Conservation (phyloP, 2,329 filamentous ascomycete genomes). For the Ascochyta rabiei region DNA sequence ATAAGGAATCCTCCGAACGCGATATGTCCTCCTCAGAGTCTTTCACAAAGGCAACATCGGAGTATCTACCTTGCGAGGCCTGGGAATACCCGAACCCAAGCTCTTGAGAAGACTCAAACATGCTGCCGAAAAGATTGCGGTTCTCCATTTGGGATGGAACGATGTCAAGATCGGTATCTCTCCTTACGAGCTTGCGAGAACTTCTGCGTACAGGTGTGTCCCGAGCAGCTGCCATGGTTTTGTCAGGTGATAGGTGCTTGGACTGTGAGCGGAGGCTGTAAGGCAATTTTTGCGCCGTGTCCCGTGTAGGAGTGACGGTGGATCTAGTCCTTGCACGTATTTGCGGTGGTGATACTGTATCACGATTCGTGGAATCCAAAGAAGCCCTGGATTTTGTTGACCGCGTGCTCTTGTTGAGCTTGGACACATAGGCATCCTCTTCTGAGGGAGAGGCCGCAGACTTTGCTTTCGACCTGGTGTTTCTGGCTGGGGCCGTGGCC, state of each 20-base stretch:
- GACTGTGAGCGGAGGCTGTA: slow-evolving; percentile 40
- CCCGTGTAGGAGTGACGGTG: slow-evolving; percentile 26
- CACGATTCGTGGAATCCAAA: slow-evolving; percentile 20
- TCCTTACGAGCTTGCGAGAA: slow-evolving; percentile 22
- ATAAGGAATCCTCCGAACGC: slow-evolving; percentile 37
- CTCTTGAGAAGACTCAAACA: slow-evolving; percentile 34
- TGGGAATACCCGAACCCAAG: slow-evolving; percentile 24
- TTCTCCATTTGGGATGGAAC: slow-evolving; percentile 13
- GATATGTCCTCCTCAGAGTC: slow-evolving; percentile 41
- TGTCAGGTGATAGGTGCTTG: slow-evolving; percentile 29
- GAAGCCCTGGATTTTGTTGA: slow-evolving; percentile 26
- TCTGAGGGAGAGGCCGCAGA: slow-evolving; percentile 27
- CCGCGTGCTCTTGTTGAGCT: slow-evolving; percentile 14
- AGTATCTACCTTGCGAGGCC: slow-evolving; percentile 29
- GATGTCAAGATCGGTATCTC: slow-evolving; percentile 21
- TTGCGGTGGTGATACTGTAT: slow-evolving; percentile 26
- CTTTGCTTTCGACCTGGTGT: slow-evolving; percentile 42
- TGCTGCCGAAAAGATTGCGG: slow-evolving; percentile 7
- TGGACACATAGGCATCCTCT: slow-evolving; percentile 17
- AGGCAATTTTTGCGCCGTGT: slow-evolving; percentile 28
- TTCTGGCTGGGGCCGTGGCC: slow-evolving; percentile 36
- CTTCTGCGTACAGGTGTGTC: slow-evolving; percentile 6
- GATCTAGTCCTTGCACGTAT: slow-evolving; percentile 19
- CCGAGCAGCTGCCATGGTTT: slow-evolving; percentile 3
- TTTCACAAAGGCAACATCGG: slow-evolving; percentile 34